Conservation (phyloP, 305 asterid genomes). For the Fraxinus floribunda region DNA sequence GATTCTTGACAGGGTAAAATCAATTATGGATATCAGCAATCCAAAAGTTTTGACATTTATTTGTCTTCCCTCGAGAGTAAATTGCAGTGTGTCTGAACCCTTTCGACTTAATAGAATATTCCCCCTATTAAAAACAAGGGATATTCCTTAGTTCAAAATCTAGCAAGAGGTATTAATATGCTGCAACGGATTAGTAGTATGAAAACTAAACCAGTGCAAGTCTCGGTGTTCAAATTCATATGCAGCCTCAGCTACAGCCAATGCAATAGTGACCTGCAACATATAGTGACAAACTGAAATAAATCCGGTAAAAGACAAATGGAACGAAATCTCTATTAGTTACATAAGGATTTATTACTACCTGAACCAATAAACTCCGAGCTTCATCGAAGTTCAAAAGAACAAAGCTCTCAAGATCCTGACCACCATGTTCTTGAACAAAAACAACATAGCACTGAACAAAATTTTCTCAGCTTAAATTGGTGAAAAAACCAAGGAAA, state of each 20-base stretch:
- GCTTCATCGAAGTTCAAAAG: conserved; percentile 82
- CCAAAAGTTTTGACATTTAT: conserved; percentile 71
- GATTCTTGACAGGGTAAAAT: conserved; percentile 92
- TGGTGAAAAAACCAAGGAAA: neutral
- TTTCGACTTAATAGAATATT: conserved; percentile 75
- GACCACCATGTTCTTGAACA: conserved; percentile 25
- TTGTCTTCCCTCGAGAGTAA: conserved; percentile 68
- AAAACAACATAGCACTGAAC: conserved; percentile 75
- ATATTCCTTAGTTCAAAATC: conserved; percentile 20
- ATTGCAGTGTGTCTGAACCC: conserved; percentile 53
- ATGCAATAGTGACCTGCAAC: conserved; percentile 32
- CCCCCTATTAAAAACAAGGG: conserved; percentile 61
- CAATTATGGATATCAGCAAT: conserved; percentile 71
- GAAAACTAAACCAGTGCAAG: conserved; percentile 74
- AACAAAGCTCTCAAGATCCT: conserved; percentile 34
- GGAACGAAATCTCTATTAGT: conserved; percentile 10
- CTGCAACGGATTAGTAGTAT: conserved; percentile 21
- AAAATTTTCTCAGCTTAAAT: conserved; percentile 16
- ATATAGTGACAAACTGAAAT: conserved; percentile 21
- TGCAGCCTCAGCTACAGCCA: conserved; percentile 94
- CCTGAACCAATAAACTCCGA: conserved; percentile 83
- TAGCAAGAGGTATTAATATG: conserved; percentile 18
- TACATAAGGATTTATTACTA: conserved; percentile 18
- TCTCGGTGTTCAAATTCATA: conserved; percentile 59
- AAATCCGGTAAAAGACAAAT: conserved; percentile 15